phyloP scores from a whole-genome alignment of 306 rosid genomes.

The Fragaria iinumae region DNA sequence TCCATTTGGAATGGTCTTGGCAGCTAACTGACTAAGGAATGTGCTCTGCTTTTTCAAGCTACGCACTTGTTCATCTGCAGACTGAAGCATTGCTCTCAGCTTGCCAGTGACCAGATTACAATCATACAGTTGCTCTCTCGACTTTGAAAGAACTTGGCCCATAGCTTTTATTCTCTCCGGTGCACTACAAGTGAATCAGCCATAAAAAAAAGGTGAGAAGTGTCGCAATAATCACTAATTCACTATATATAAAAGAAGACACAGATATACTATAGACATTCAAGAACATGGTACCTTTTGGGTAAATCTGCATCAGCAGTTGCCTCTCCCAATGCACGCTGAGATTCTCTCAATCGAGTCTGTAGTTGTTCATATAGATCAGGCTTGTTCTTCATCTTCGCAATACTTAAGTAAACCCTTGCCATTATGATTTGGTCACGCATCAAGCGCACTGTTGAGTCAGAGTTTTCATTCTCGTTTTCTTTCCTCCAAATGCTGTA shows the following conservation, averaged over 20 bases:
- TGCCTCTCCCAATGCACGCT: slow-evolving; percentile 72
- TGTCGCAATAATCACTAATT: slow-evolving; percentile 4
- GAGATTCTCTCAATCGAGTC: slow-evolving; percentile 57
- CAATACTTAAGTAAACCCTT: slow-evolving; percentile 78
- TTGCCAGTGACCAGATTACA: slow-evolving; percentile 79
- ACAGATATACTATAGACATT: slow-evolving; percentile 8
- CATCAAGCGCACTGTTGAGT: slow-evolving; percentile 74
- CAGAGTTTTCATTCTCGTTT: slow-evolving; percentile 65
- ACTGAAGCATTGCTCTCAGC: slow-evolving; percentile 89
- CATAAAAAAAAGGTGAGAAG: slow-evolving; percentile 8
- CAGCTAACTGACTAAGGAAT: slow-evolving; percentile 91
- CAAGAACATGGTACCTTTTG: slow-evolving; percentile 49
- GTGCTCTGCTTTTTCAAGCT: slow-evolving; percentile 87
- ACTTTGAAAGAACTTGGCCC: slow-evolving; percentile 77
- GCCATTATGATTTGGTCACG: slow-evolving; percentile 96
- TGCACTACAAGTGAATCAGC: slow-evolving; percentile 54
- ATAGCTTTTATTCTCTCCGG: slow-evolving; percentile 61
- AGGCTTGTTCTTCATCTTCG: slow-evolving; percentile 58
- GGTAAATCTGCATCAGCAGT: slow-evolving; percentile 63
- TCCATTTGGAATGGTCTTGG: slow-evolving; percentile 87
- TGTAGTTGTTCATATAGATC: slow-evolving; percentile 59
- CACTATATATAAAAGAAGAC: slow-evolving; percentile 12
- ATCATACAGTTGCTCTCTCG: slow-evolving; percentile 75
- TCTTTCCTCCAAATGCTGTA: slow-evolving; percentile 96
- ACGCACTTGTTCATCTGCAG: slow-evolving; percentile 88